Percentiles rank a stretch among this genome's conserved stretches.
Evolutionary conservation across 768 basidiomycete genomes (phyloP).

Genomic region (Suillus americanus): DNA sequence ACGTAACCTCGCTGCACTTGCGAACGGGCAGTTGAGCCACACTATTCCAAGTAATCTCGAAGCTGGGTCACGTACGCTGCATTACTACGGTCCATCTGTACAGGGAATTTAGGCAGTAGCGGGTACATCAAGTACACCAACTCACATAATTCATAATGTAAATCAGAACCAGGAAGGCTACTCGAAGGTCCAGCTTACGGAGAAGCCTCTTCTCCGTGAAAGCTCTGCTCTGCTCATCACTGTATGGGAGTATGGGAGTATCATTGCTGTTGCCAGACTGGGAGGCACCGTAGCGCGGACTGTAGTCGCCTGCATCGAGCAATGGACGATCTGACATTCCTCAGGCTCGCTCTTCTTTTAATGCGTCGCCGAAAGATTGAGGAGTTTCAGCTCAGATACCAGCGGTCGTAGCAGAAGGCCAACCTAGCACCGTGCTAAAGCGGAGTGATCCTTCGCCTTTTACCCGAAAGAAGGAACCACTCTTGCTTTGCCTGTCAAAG

Average conservation of each 20-base stretch:
- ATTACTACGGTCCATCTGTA: conserved; percentile 69
- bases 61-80: conserved; percentile 43
- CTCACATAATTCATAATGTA: conserved; percentile 50
- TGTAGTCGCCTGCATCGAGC: not conserved
- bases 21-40: not conserved
- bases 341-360: not conserved
- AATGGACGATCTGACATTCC: not conserved
- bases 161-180: conserved; percentile 44
- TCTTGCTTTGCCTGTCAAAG: not conserved
- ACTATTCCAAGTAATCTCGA: not conserved
- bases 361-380: not conserved
- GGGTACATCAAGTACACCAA: not conserved
- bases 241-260: conserved; percentile 3
- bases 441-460: not conserved
- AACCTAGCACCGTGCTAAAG: not conserved
- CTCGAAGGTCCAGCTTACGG: conserved; percentile 42
- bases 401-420: not conserved
- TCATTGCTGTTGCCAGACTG: not conserved
- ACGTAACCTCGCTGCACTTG: conserved; percentile 66
- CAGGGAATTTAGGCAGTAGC: conserved; percentile 4
- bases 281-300: not conserved
- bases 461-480: not conserved
- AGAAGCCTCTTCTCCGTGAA: conserved; percentile 46
- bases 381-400: not conserved
- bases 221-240: conserved; percentile 26